Conservation (phyloP, 345 rosid species). For the Luvunga scandens region DNA sequence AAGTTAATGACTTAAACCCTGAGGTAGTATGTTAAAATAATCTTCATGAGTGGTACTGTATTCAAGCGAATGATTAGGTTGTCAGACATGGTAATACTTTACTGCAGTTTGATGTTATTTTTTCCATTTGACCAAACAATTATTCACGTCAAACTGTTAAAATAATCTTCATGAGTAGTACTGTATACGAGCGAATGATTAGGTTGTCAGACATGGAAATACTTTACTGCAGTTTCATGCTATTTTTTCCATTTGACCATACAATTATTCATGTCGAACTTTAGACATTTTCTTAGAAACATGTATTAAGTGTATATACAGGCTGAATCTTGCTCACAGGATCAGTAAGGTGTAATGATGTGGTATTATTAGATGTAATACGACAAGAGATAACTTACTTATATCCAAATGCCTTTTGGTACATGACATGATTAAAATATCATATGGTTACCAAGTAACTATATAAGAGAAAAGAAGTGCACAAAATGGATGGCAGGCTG, state of each 20-base stretch:
- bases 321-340: background rate
- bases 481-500: background rate
- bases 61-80: background rate
- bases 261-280: background rate
- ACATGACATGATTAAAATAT: background rate
- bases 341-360: background rate
- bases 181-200: background rate
- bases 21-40: constrained; percentile 44
- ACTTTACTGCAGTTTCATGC: background rate
- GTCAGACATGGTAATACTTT: background rate
- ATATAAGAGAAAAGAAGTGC: background rate
- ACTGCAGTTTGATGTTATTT: background rate
- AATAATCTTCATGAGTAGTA: background rate
- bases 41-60: background rate
- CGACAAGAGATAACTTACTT: background rate
- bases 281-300: background rate
- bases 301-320: background rate
- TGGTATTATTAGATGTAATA: background rate
- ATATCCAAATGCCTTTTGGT: background rate
- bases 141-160: background rate
- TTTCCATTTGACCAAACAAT: background rate
- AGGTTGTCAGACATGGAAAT: background rate
- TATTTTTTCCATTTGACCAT: background rate
- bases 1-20: constrained; percentile 92
- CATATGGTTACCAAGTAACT: background rate